Evolutionary conservation across 371 early-diverging fungal genomes (phyloP).

Genomic region (Syncephalastrum sp.): DNA sequence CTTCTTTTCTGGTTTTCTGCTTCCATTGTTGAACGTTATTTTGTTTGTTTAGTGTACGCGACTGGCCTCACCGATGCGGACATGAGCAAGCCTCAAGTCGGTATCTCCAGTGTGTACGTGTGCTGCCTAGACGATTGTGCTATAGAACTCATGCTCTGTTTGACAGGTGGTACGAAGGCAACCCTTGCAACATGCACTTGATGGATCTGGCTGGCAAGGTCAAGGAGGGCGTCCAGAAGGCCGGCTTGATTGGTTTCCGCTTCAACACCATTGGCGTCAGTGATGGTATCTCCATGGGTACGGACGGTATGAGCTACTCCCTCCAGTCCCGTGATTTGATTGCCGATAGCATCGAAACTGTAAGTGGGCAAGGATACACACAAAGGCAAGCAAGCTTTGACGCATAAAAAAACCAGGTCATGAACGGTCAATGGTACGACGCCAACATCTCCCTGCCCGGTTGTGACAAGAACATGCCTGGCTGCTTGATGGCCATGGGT

Average conservation of each 20-base stretch:
- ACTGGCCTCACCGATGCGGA: slow-evolving; percentile 81
- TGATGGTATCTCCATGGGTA: slow-evolving; percentile 96
- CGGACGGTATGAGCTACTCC: slow-evolving; percentile 92
- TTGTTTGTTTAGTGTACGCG: slow-evolving; percentile 68
- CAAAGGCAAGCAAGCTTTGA: background rate
- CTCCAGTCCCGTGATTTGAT: slow-evolving; percentile 94
- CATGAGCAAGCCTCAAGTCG: slow-evolving; percentile 86
- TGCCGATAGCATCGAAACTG: slow-evolving; percentile 96
- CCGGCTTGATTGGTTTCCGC: slow-evolving; percentile 87
- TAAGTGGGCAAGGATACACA: slow-evolving; percentile 21
- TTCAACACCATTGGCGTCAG: slow-evolving; percentile 96
- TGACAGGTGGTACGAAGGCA: slow-evolving; percentile 71
- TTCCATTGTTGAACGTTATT: background rate
- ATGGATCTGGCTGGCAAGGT: slow-evolving; percentile 81
- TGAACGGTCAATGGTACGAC: slow-evolving; percentile 95
- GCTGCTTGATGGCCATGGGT: slow-evolving; percentile 90
- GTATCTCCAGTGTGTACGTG: slow-evolving; percentile 85
- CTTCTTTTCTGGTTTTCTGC: background rate
- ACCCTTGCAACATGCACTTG: slow-evolving; percentile 98
- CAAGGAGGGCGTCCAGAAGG: slow-evolving; percentile 85
- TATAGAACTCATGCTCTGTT: background rate
- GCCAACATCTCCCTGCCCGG: slow-evolving; percentile 55
- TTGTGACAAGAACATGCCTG: slow-evolving; percentile 98
- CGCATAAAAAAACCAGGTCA: slow-evolving; percentile 50
- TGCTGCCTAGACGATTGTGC: background rate